Evolutionary conservation across 2,329 filamentous ascomycete genomes (phyloP), one percentile per base, ranked within the genome.

Genomic region (Cladosporium sp.): DNA sequence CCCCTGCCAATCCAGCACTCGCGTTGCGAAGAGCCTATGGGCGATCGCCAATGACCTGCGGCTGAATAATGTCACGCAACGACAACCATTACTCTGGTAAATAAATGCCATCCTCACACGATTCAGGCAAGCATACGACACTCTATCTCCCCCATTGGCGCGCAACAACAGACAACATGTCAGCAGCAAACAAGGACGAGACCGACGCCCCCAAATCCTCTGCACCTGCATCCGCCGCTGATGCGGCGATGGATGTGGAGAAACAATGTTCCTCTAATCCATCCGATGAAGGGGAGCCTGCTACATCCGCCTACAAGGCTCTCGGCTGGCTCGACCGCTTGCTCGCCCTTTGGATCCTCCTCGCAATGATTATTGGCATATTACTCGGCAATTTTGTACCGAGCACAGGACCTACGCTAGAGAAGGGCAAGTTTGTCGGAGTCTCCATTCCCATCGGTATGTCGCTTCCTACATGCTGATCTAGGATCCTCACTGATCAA

Each of bases 311-410:
- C 4, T 63, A 74, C n/a, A 71, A 68, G 59, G 72, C 68, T 1
- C 68, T 77, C 2, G 73, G 71, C 2, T 75, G 73, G 57, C 69
- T 76, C 2, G 75, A 77, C 58, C 70, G 74, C 1, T 75, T 75
- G 47, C 68, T 77, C 3, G 75, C 73, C 0, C 39, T 77, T 10
- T 77, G 89, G 89, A 91, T 92, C 57, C 77, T 92, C 15, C 79
- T 92, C 0, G 88, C 88, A 39, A 92, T 93, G 84, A 77, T 81
- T 0, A 73, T 90, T 7, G 89, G 89, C 1, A 85, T 92, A 37
- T 73, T 91, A 0, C 72, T 92, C 0, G 88, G 88, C 3, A 91
- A 91, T 69, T 90, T 90, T 59, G 87, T 89, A 1, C 79, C 82
- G 0, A 75, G 75, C 20, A 82, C 82, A 0, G 84, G 80, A 0